These are phyloP conservation scores for Rossbeevera mucosa DNA, from an alignment of 768 basidiomycete species.

Conservation along the genomic window DNA sequence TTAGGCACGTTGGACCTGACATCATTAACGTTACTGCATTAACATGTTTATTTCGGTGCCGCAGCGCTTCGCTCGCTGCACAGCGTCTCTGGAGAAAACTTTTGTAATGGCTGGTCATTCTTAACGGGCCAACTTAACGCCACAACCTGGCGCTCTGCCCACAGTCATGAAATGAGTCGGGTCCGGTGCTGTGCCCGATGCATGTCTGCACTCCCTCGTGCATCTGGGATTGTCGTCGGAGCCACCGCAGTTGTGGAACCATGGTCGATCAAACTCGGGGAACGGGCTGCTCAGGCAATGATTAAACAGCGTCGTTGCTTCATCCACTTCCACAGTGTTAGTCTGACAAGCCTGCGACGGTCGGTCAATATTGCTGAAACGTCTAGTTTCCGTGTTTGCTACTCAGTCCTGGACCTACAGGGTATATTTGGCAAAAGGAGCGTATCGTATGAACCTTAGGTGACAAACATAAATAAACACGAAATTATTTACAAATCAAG, in stretches of 20 bases:
- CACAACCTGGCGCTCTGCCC: neutral
- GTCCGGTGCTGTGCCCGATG: constrained; percentile 5
- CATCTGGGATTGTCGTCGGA: constrained; percentile 5
- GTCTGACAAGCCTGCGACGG: too few relatives aligned
- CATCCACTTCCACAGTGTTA: too few relatives aligned
- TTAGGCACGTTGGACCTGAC: constrained; percentile 8
- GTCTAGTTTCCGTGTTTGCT: neutral
- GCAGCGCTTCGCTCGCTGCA: constrained; percentile 9
- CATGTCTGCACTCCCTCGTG: constrained; percentile 6
- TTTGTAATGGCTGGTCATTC: neutral
- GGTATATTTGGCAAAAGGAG: neutral
- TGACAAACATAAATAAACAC: neutral
- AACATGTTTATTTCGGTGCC: constrained; percentile 13
- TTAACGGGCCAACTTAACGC: neutral
- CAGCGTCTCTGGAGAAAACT: neutral
- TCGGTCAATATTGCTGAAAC: neutral
- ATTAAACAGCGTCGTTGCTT: neutral
- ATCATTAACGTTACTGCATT: neutral
- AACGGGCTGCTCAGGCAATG: neutral
- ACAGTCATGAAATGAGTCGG: constrained; percentile 17
- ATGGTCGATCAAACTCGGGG: constrained; percentile 2
- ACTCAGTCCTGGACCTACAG: neutral
- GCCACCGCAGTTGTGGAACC: constrained; percentile 4
- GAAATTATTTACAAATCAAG: too few relatives aligned
- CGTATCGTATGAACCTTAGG: neutral